Conservation (phyloP, 1,139 yeast genomes). For the Zygosaccharomyces sapae region DNA sequence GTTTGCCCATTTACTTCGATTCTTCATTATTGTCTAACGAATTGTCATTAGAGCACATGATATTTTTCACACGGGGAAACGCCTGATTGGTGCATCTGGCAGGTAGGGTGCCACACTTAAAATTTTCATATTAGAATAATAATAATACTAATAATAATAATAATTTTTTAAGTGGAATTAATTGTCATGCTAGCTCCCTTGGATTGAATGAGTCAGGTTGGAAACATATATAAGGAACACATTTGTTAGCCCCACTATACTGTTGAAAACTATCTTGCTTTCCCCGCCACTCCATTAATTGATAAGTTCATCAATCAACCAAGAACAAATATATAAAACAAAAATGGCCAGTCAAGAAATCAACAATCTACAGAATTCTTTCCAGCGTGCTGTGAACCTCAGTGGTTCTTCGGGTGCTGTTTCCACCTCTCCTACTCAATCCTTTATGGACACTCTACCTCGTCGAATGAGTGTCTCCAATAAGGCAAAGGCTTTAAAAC, state of each 20-base stretch:
- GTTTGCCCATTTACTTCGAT: not conserved
- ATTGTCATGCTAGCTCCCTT: not conserved
- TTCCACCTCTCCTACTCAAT: conserved; percentile 52
- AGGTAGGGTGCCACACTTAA: conserved; percentile 2
- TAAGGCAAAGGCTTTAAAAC: conserved; percentile 46
- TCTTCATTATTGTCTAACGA: not conserved
- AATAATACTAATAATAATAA: too few relatives aligned
- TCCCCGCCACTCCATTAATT: conserved; percentile 26
- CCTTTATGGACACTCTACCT: conserved; percentile 41
- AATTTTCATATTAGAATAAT: not conserved
- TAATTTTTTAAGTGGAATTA: not conserved
- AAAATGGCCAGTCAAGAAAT: conserved; percentile 15
- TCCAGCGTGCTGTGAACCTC: conserved; percentile 48
- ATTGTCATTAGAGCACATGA: not conserved
- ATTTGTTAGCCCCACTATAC: not conserved
- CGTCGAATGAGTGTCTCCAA: conserved; percentile 38
- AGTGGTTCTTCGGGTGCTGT: conserved; percentile 61
- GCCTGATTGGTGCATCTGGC: conserved; percentile 1
- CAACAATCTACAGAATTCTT: conserved; percentile 48
- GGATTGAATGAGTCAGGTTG: conserved; percentile 2
- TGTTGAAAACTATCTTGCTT: conserved; percentile 4
- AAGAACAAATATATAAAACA: conserved; percentile 44
- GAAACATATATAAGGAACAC: conserved; percentile 2
- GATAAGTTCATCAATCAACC: not conserved
- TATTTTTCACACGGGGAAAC: not conserved